A percentile compares a stretch with the other conserved stretches of the same genome.
These are phyloP conservation scores for Trifolium dubium DNA, from an alignment of 306 rosid species.

Conservation along the genomic window DNA sequence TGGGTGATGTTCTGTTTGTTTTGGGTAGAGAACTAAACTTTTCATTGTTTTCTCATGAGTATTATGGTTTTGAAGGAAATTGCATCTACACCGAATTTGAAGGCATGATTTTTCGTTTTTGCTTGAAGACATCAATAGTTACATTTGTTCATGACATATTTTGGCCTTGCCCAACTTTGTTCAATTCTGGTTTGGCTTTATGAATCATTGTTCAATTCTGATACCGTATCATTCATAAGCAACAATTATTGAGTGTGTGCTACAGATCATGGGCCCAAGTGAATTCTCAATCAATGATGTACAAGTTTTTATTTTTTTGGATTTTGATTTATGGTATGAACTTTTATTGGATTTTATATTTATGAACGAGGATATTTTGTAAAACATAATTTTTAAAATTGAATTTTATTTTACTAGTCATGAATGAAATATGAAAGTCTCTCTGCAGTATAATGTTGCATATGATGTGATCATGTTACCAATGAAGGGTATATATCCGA, in stretches of 20 bases:
- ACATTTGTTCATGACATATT: background rate
- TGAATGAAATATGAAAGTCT: background rate
- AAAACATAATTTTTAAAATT: too few species aligned
- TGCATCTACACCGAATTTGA: background rate
- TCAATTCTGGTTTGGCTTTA: background rate
- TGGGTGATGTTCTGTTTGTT: background rate
- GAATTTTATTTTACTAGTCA: background rate
- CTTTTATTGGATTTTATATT: too few species aligned
- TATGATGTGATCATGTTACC: background rate
- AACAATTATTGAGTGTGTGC: too few species aligned
- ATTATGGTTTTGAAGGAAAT: background rate
- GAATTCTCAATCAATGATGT: too few species aligned
- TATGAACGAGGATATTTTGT: background rate
- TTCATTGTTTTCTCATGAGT: background rate
- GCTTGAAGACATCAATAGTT: background rate
- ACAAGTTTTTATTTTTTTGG: too few species aligned
- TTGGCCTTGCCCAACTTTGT: background rate
- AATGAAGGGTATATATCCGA: conserved; percentile 69
- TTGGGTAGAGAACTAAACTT: background rate
- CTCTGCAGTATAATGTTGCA: background rate
- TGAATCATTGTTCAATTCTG: background rate
- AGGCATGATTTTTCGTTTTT: background rate
- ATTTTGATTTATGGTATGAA: too few species aligned
- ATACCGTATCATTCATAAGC: too few species aligned
- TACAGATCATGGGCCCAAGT: too few species aligned